These are phyloP conservation scores for Cryptococcus sp. DNA, from an alignment of 1,284 basidiomycete species.

Conservation along the genomic window DNA sequence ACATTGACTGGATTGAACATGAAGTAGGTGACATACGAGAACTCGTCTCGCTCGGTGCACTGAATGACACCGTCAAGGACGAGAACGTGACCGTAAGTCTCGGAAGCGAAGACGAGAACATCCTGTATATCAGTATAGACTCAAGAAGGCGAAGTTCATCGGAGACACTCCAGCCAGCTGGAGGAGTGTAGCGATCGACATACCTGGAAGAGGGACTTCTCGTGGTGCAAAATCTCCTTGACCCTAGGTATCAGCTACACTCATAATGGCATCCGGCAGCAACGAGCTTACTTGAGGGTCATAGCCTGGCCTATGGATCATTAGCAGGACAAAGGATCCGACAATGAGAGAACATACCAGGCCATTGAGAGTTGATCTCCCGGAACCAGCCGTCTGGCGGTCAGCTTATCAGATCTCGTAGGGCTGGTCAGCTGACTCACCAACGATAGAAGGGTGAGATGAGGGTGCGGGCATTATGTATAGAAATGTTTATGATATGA, in stretches of 20 bases:
- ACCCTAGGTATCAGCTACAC: constrained; percentile 52
- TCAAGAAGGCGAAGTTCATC: too few relatives aligned
- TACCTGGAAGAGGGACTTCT: constrained; percentile 73
- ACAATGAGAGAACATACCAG: constrained; percentile 53
- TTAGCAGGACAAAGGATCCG: constrained; percentile 18
- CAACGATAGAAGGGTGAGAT: constrained; percentile 43
- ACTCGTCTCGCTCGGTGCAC: constrained; percentile 96
- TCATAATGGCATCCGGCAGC: neutral
- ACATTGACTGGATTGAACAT: neutral
- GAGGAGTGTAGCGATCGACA: constrained; percentile 8
- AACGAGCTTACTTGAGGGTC: constrained; percentile 64
- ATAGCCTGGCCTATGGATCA: constrained; percentile 66
- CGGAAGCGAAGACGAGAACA: constrained; percentile 91
- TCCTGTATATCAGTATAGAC: too few relatives aligned
- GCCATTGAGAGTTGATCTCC: constrained; percentile 96
- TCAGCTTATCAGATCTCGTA: too few relatives aligned
- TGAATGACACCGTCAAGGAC: constrained; percentile 95
- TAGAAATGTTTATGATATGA: too few relatives aligned
- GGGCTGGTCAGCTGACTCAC: too few relatives aligned
- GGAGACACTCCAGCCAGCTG: neutral
- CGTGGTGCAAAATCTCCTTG: constrained; percentile 90
- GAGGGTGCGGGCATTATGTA: constrained; percentile 29
- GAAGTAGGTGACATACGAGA: constrained; percentile 65
- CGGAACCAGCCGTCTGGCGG: constrained; percentile 91
- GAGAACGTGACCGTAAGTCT: constrained; percentile 92